Evolutionary conservation across 129 eudicot species (phyloP), one percentile per base, ranked within the genome.

Genomic region (Helichrysum umbraculigerum): DNA sequence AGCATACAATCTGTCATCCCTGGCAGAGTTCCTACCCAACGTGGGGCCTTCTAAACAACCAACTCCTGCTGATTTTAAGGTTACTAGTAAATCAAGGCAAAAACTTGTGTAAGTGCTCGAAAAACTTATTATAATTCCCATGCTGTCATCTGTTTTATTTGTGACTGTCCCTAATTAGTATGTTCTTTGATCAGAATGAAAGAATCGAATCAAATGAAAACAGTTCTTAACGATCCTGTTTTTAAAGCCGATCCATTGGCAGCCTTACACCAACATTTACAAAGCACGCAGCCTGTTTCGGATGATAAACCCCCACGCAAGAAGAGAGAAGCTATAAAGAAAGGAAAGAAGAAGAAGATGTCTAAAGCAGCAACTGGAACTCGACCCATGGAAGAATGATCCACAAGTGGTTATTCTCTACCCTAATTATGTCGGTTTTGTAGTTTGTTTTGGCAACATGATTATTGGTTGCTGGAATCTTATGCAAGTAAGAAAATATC

Each of bases 241-340:
- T 94, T 87, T 80, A 87, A 82, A 76, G 85, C 93, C 1, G 90
- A 94, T 74, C 98, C 98, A 39, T 78, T 91, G 73, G 96, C 84
- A 72, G 96, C 97, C 60, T 87, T 94, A 34, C 87, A 88, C 83
- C 90, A 88, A 75, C 97, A 94, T 81, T 71, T 94, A 77, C 97
- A 84, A 81, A 87, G 79, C 81, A 94, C 97, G 17, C 96, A 94
- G 69, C 97, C 97, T 66, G 72, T 66, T 35, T 28, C 37, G 1
- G 96, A 86, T 5, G 84, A 82, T 79, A 88, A 89, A 83, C 88
- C 86, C 25, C 44, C 73, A 54, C 81, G 70, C 66, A 93, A 84
- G 78, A 76, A 84, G 78, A 76, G 17, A 1, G 86, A 77, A 80
- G 79, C 20, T 19, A 84, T 77, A 30, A 88, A 81, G 83, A 93